phyloP scores from a whole-genome alignment of 768 basidiomycete species.

The Clitopilus passeckerianus region DNA sequence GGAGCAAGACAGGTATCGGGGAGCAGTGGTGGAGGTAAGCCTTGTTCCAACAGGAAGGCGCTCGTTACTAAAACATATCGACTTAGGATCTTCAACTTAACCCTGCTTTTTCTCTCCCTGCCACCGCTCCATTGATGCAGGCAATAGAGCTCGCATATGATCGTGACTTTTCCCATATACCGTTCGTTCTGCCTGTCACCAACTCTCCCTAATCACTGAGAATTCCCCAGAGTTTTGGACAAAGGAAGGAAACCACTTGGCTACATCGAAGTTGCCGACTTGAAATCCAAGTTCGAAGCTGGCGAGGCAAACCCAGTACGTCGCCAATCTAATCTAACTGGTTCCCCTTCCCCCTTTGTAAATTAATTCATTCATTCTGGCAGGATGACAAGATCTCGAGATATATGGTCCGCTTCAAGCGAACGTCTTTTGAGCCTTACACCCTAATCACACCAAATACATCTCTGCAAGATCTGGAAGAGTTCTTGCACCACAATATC shows the following conservation, averaged over 20 bases:
- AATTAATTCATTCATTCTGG: neutral
- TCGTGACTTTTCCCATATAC: slow-evolving; percentile 90
- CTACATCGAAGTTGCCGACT: slow-evolving; percentile 71
- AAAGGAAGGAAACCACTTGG: slow-evolving; percentile 71
- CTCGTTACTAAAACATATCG: slow-evolving; percentile 1
- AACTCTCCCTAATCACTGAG: neutral
- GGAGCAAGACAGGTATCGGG: slow-evolving; percentile 60
- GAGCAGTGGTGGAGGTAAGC: slow-evolving; percentile 87
- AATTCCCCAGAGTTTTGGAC: slow-evolving; percentile 61
- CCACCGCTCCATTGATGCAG: slow-evolving; percentile 62
- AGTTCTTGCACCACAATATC: slow-evolving; percentile 65
- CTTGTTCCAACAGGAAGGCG: neutral
- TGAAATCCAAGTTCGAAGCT: slow-evolving; percentile 79
- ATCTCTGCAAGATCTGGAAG: slow-evolving; percentile 75
- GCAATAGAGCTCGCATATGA: slow-evolving; percentile 90
- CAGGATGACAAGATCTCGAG: slow-evolving; percentile 68
- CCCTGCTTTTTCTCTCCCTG: slow-evolving; percentile 81
- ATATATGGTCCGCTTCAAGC: slow-evolving; percentile 74
- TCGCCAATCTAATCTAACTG: slow-evolving; percentile 3
- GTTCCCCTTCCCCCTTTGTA: neutral
- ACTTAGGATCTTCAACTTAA: slow-evolving; percentile 75
- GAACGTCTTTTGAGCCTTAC: slow-evolving; percentile 60
- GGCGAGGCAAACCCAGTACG: slow-evolving; percentile 67
- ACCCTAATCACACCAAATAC: slow-evolving; percentile 79
- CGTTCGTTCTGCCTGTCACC: slow-evolving; percentile 39